These are phyloP conservation scores for Pelargonium nanum DNA, from an alignment of 345 rosid species.

Conservation along the genomic window DNA sequence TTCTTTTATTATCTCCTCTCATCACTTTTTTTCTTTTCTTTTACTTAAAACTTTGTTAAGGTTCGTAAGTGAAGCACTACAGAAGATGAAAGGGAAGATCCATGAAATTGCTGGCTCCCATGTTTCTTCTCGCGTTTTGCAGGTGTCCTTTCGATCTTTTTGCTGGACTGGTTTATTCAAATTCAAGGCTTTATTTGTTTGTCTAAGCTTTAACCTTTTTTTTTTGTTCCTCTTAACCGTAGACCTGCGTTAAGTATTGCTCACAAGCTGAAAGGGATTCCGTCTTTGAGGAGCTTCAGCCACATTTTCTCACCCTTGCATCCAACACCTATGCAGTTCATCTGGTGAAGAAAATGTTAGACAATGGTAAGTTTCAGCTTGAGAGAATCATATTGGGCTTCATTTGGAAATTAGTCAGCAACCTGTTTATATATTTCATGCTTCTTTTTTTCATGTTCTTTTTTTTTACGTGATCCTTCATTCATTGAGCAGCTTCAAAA, in stretches of 20 bases:
- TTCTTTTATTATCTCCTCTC: neutral
- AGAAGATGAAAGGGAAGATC: slow-evolving; percentile 86
- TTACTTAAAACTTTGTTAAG: slow-evolving; percentile 27
- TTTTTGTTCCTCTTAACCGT: slow-evolving; percentile 10
- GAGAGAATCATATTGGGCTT: slow-evolving; percentile 1
- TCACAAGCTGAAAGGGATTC: slow-evolving; percentile 62
- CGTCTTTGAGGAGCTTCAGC: slow-evolving; percentile 65
- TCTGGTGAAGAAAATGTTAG: slow-evolving; percentile 76
- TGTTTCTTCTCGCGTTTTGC: slow-evolving; percentile 86
- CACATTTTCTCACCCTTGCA: slow-evolving; percentile 63
- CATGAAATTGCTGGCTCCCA: slow-evolving; percentile 77
- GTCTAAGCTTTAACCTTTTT: neutral
- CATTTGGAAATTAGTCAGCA: neutral
- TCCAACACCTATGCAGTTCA: slow-evolving; percentile 58
- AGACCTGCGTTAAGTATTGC: slow-evolving; percentile 81
- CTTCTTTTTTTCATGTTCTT: neutral
- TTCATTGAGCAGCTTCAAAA: slow-evolving; percentile 54
- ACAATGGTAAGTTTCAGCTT: slow-evolving; percentile 41
- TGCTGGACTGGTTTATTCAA: neutral
- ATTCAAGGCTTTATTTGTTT: neutral
- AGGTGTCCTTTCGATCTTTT: slow-evolving; percentile 34
- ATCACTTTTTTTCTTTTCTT: neutral
- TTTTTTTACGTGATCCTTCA: neutral
- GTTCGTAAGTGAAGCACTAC: slow-evolving; percentile 59
- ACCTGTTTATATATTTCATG: neutral